Percentiles rank a stretch among this genome's conserved stretches.
These are phyloP conservation scores for Cladosporium sp. DNA, from an alignment of 2,329 filamentous ascomycete species.

Conservation along the genomic window DNA sequence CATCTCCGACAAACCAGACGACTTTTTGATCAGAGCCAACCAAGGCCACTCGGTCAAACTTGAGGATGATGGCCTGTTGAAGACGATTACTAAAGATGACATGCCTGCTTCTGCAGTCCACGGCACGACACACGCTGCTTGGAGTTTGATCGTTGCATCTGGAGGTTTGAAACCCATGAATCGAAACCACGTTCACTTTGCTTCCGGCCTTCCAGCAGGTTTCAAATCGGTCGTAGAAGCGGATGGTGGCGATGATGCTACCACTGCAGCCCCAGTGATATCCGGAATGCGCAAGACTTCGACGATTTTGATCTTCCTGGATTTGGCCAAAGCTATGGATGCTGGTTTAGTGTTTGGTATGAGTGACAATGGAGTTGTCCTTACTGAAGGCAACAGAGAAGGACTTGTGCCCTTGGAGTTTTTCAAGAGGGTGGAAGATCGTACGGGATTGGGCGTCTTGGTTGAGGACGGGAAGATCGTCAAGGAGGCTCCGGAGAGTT, in stretches of 20 bases:
- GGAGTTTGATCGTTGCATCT: slow-evolving; percentile 66
- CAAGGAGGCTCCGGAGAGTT: slow-evolving; percentile 60
- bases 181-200: slow-evolving; percentile 87
- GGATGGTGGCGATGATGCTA: slow-evolving; percentile 10
- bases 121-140: slow-evolving; percentile 81
- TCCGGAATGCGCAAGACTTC: slow-evolving; percentile 46
- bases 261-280: slow-evolving; percentile 56
- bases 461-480: slow-evolving; percentile 66
- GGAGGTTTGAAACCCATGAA: slow-evolving; percentile 79
- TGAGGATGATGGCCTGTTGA: slow-evolving; percentile 67
- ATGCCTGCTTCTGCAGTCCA: slow-evolving; percentile 61
- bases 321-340: slow-evolving; percentile 72
- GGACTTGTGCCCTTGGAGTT: slow-evolving; percentile 63
- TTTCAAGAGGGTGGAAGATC: slow-evolving; percentile 67
- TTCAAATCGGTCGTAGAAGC: slow-evolving; percentile 32
- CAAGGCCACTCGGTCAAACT: slow-evolving; percentile 86
- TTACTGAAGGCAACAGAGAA: slow-evolving; percentile 47
- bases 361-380: slow-evolving; percentile 47
- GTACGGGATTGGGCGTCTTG: slow-evolving; percentile 58
- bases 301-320: slow-evolving; percentile 71
- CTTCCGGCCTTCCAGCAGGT: slow-evolving; percentile 61
- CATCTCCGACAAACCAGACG: slow-evolving; percentile 47
- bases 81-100: slow-evolving; percentile 55
- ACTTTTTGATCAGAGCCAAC: slow-evolving; percentile 89
- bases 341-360: slow-evolving; percentile 62